phyloP scores from a whole-genome alignment of 352 stramenopile genomes.

The Globisporangium ultimum region DNA sequence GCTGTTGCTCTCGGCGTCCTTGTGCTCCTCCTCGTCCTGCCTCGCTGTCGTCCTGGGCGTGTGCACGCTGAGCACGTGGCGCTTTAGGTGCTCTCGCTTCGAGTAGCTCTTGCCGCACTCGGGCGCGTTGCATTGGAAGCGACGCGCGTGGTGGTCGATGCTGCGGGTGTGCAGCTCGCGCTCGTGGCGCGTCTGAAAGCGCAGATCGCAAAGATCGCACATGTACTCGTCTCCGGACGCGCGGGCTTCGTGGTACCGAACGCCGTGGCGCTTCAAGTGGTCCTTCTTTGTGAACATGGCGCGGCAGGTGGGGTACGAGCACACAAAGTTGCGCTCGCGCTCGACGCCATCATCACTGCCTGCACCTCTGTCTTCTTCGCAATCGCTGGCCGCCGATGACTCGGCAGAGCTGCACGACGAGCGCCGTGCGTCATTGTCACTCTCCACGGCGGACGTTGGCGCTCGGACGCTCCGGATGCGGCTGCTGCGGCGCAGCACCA shows the following conservation, averaged over 20 bases:
- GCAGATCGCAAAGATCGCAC: slow-evolving; percentile 10
- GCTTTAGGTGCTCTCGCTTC: slow-evolving; percentile 59
- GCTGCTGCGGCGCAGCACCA: no score
- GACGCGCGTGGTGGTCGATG: slow-evolving; percentile 11
- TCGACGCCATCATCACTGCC: neutral
- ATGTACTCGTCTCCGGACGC: neutral
- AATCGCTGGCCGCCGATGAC: no score
- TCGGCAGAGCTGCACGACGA: no score
- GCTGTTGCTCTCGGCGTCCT: slow-evolving; percentile 11
- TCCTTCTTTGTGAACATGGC: no score
- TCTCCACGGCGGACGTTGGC: no score
- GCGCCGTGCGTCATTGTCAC: no score
- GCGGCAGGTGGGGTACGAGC: no score
- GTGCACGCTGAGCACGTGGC: slow-evolving; percentile 50
- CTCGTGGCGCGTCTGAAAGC: slow-evolving; percentile 27
- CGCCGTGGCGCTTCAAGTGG: neutral
- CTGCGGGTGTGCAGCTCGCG: slow-evolving; percentile 19
- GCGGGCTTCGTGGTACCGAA: neutral
- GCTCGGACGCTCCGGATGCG: no score
- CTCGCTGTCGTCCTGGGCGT: neutral
- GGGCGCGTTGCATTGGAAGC: slow-evolving; percentile 36
- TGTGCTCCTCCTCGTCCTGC: no score
- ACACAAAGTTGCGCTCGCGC: neutral
- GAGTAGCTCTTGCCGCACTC: slow-evolving; percentile 57
- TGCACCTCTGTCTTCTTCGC: no score